Percentiles rank a stretch among this genome's conserved stretches.
phyloP scores from a whole-genome alignment of 495 filamentous ascomycete species.

The Aspergillus saccharolyticus region DNA sequence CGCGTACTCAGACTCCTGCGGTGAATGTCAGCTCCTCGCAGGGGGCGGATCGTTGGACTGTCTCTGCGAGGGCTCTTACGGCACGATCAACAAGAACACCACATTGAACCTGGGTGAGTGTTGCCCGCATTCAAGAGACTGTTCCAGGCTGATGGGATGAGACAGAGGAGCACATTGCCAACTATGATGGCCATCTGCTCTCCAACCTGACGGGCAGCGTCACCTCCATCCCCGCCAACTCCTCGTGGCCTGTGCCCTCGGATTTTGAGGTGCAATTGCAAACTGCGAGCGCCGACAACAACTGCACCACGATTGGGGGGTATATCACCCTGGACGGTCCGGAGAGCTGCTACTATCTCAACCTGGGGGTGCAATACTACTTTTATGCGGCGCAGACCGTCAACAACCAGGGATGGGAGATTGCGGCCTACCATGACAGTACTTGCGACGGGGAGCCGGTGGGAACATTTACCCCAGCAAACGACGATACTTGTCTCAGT shows the following conservation, averaged over 20 bases:
- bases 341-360: not conserved
- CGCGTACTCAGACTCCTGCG: not conserved
- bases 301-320: not conserved
- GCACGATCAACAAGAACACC: not conserved
- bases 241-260: not conserved
- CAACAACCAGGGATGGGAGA: not conserved
- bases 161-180: constrained; percentile 8
- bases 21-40: not conserved
- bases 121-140: not conserved
- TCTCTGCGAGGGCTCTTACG: not conserved
- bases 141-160: not conserved
- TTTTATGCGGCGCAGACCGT: not conserved
- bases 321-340: not conserved
- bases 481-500: not conserved
- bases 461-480: not conserved
- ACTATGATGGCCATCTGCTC: constrained; percentile 6
- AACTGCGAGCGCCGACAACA: not conserved
- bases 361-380: not conserved
- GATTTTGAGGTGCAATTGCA: not conserved
- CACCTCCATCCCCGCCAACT: constrained; percentile 1
- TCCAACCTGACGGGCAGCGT: constrained; percentile 8
- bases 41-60: not conserved
- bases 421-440: not conserved
- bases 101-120: not conserved
- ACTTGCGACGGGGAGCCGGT: not conserved